Percentiles rank a stretch among this genome's conserved stretches.
These are phyloP conservation scores for Erodium moschatum DNA, from an alignment of 441 rosid genomes.

Conservation along the genomic window DNA sequence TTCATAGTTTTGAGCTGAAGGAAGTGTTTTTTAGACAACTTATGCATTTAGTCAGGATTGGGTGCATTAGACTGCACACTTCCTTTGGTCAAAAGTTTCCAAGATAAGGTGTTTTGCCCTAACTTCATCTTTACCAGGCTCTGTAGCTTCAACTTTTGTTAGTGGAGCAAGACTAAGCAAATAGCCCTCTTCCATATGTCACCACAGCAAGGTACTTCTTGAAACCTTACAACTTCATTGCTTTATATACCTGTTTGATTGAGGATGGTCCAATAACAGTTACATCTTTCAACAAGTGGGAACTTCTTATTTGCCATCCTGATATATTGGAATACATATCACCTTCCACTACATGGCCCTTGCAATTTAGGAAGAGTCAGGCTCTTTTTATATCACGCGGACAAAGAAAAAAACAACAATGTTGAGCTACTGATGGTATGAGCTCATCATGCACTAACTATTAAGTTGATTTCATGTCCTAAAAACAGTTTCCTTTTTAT, in stretches of 20 bases:
- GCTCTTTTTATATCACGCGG: not conserved
- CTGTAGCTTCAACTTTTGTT: constrained; percentile 3
- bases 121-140: not conserved
- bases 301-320: constrained; percentile 23
- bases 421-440: not conserved
- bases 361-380: constrained; percentile 22
- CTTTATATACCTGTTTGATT: constrained; percentile 12
- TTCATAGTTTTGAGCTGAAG: not conserved
- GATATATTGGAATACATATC: constrained; percentile 26
- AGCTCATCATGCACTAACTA: not conserved
- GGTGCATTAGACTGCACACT: not conserved
- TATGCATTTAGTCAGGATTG: not conserved
- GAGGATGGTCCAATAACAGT: constrained; percentile 10
- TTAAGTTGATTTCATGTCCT: not conserved
- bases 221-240: constrained; percentile 15
- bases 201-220: constrained; percentile 11
- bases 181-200: constrained; percentile 4
- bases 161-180: constrained; percentile 15
- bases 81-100: not conserved
- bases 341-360: constrained; percentile 33
- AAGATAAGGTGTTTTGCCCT: not conserved
- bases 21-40: not conserved
- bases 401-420: constrained; percentile 3
- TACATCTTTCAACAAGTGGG: constrained; percentile 22
- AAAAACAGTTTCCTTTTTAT: not conserved